Conservation (phyloP, 306 rosid genomes). For the Fagus sylvatica region DNA sequence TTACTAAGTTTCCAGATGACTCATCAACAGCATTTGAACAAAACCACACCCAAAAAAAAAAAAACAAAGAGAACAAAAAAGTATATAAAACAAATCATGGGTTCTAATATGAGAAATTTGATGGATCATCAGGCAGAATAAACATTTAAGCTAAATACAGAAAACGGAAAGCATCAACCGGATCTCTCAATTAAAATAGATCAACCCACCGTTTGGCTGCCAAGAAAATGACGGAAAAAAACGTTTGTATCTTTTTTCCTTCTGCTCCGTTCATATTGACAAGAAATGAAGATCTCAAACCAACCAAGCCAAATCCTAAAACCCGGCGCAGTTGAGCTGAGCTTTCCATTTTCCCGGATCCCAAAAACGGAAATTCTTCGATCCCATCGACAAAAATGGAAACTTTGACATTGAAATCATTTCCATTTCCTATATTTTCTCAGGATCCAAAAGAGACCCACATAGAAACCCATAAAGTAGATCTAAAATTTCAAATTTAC, state of each 20-base stretch:
- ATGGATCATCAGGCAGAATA: neutral
- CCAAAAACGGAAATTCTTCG: constrained; percentile 12
- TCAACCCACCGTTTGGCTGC: constrained; percentile 16
- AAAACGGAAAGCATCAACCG: neutral
- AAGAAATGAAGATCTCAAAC: constrained; percentile 1
- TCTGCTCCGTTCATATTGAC: neutral
- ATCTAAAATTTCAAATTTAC: constrained; percentile 35
- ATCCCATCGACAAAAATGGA: constrained; percentile 33
- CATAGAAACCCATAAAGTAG: constrained; percentile 12
- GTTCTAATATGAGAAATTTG: neutral
- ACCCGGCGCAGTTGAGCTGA: constrained; percentile 16
- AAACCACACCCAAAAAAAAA: neutral
- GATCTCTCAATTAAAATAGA: constrained; percentile 16
- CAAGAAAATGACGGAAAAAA: constrained; percentile 18
- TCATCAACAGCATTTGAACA: constrained; percentile 21
- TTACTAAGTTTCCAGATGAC: constrained; percentile 21
- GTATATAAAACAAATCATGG: neutral
- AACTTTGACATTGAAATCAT: constrained; percentile 36
- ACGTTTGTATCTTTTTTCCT: neutral
- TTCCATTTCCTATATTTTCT: constrained; percentile 36
- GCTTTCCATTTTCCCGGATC: constrained; percentile 12
- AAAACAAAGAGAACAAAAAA: neutral
- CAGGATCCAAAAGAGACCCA: constrained; percentile 18
- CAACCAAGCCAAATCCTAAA: constrained; percentile 12
- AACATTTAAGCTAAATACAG: neutral